Evolutionary conservation across 2,329 filamentous ascomycete species (phyloP).

Genomic region (Trichophyton rubrum): DNA sequence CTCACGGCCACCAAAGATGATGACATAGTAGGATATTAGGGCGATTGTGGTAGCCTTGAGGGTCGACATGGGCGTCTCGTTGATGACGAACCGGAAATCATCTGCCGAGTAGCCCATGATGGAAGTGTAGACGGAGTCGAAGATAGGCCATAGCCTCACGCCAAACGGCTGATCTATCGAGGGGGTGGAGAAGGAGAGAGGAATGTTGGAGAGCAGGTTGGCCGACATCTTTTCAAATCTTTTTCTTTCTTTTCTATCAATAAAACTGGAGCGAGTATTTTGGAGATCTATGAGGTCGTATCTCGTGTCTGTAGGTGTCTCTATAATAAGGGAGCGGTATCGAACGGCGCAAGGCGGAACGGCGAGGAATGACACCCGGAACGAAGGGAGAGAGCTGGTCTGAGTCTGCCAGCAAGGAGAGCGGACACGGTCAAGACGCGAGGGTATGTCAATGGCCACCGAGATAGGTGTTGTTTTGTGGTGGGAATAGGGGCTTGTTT

Average conservation of each 20-base stretch:
- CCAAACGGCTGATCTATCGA: conserved; percentile 78
- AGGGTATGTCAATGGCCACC: background rate
- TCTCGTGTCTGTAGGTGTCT: background rate
- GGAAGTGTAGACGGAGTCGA: conserved; percentile 64
- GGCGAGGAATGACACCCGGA: background rate
- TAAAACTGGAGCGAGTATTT: background rate
- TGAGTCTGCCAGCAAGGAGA: background rate
- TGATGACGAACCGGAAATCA: conserved; percentile 66
- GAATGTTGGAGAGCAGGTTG: conserved; percentile 10
- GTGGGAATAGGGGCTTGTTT: background rate
- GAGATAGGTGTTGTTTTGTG: background rate
- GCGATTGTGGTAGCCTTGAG: conserved; percentile 63
- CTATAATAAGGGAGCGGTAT: background rate
- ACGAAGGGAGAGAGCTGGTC: background rate
- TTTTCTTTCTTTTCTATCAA: background rate
- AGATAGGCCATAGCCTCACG: conserved; percentile 73
- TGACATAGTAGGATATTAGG: conserved; percentile 69
- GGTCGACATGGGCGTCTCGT: conserved; percentile 74
- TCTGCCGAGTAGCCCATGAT: conserved; percentile 63
- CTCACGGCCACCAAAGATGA: conserved; percentile 80
- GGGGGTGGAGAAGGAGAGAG: conserved; percentile 35
- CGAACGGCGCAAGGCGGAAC: background rate
- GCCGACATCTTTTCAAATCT: background rate
- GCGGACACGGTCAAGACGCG: background rate
- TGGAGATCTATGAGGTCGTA: background rate